Evolutionary conservation across 768 basidiomycete species (phyloP).

Genomic region (Boletus rex-veris): DNA sequence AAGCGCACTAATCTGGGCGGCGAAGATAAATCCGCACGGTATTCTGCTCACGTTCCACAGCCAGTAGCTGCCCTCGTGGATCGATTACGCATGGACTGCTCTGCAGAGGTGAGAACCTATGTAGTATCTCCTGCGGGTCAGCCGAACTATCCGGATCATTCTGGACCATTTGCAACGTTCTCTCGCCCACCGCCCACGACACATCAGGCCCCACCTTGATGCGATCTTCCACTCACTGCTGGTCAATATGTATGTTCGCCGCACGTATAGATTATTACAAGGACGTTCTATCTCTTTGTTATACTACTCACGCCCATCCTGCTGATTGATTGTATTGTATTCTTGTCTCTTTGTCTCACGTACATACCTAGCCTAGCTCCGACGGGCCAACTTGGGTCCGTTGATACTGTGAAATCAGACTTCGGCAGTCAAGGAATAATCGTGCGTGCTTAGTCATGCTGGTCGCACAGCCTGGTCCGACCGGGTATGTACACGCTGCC

Average conservation of each 20-base stretch:
- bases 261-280: slow-evolving; percentile 22
- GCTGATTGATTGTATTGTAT: slow-evolving; percentile 25
- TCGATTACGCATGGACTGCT: slow-evolving; percentile 51
- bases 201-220: slow-evolving; percentile 10
- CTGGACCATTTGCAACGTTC: slow-evolving; percentile 33
- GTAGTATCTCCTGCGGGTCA: slow-evolving; percentile 36
- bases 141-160: slow-evolving; percentile 6
- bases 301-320: slow-evolving; percentile 16
- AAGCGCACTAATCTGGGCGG: slow-evolving; percentile 3
- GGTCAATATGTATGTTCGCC: background rate
- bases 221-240: background rate
- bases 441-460: no score
- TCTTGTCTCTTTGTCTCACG: slow-evolving; percentile 1
- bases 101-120: slow-evolving; percentile 61
- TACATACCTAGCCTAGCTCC: slow-evolving; percentile 13
- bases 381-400: background rate
- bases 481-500: slow-evolving; percentile 5
- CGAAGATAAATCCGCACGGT: slow-evolving; percentile 14
- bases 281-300: slow-evolving; percentile 11
- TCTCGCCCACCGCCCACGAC: slow-evolving; percentile 36
- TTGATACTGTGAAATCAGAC: no score
- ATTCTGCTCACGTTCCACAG: slow-evolving; percentile 27
- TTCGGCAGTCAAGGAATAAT: no score
- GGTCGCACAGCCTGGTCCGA: slow-evolving; percentile 15
- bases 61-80: slow-evolving; percentile 40